Evolutionary conservation across 75 land plant genomes (phyloP).

Genomic region (Cunninghamia lanceolata): DNA sequence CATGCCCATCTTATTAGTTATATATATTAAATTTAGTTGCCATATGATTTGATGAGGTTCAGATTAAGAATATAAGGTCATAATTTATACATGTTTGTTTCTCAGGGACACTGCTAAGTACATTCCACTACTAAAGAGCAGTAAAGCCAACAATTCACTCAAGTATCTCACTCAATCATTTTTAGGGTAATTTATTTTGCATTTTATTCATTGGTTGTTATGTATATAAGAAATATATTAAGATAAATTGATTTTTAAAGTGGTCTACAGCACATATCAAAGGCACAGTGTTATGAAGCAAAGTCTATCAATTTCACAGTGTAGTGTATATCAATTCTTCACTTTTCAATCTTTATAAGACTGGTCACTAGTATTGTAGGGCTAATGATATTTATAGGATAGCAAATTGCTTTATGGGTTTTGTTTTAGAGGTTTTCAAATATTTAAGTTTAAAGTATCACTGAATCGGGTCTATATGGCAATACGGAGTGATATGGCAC

Average conservation of each 20-base stretch:
- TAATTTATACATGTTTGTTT: slow-evolving; percentile 1
- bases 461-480: background rate
- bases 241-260: no score
- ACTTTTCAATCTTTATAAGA: no score
- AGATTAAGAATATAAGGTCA: background rate
- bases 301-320: no score
- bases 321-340: no score
- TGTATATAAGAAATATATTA: background rate
- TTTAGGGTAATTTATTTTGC: slow-evolving; percentile 54
- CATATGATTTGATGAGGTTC: background rate
- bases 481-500: slow-evolving; percentile 17
- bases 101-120: slow-evolving; percentile 86
- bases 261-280: no score
- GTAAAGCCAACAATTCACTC: no score
- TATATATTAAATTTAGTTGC: background rate
- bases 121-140: slow-evolving; percentile 82
- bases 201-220: background rate
- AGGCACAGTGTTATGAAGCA: no score
- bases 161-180: no score
- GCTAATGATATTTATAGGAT: no score
- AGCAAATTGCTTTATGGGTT: no score
- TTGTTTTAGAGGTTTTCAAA: background rate
- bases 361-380: no score
- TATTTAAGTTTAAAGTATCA: background rate
- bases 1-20: slow-evolving; percentile 68